phyloP scores from a whole-genome alignment of 2,329 filamentous ascomycete genomes.

The Stagonosporopsis tanaceti region DNA sequence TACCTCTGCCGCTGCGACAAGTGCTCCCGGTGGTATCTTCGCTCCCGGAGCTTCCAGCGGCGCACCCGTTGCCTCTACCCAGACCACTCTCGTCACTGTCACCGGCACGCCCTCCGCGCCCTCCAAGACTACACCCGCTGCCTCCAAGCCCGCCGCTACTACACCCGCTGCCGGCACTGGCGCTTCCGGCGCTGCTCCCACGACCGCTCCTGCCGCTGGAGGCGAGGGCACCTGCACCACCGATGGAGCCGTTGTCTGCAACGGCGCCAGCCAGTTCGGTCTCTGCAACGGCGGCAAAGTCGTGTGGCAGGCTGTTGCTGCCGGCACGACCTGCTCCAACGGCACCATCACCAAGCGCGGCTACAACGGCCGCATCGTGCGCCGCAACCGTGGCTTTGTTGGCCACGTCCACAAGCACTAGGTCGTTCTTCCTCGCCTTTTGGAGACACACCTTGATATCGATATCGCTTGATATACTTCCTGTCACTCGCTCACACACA shows the following conservation, averaged over 20 bases:
- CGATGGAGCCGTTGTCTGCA: conserved; percentile 53
- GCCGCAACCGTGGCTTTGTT: conserved; percentile 25
- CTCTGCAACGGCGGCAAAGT: conserved; percentile 54
- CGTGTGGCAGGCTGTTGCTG: conserved; percentile 52
- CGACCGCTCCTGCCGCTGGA: conserved; percentile 7
- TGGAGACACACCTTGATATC: conserved; percentile 8
- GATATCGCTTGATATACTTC: conserved; percentile 20
- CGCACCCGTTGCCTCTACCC: conserved; percentile 29
- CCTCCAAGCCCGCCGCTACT: conserved; percentile 6
- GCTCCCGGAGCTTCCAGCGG: conserved; percentile 42
- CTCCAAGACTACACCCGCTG: conserved; percentile 9
- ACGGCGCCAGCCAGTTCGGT: conserved; percentile 51
- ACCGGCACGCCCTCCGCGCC: conserved; percentile 29
- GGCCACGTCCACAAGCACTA: conserved; percentile 20
- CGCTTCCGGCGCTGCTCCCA: conserved; percentile 17
- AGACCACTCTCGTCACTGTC: conserved; percentile 43
- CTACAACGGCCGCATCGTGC: conserved; percentile 43
- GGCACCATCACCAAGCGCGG: conserved; percentile 50
- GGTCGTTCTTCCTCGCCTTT: background rate
- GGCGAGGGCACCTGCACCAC: conserved; percentile 31
- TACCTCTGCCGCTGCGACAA: conserved; percentile 20
- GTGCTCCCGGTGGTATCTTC: conserved; percentile 42
- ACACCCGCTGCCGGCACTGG: conserved; percentile 20
- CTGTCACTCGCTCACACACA: conserved; percentile 8
- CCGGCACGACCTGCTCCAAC: conserved; percentile 55